Evolutionary conservation across 2,329 filamentous ascomycete species (phyloP).

Genomic region (Alternaria ventricosa): DNA sequence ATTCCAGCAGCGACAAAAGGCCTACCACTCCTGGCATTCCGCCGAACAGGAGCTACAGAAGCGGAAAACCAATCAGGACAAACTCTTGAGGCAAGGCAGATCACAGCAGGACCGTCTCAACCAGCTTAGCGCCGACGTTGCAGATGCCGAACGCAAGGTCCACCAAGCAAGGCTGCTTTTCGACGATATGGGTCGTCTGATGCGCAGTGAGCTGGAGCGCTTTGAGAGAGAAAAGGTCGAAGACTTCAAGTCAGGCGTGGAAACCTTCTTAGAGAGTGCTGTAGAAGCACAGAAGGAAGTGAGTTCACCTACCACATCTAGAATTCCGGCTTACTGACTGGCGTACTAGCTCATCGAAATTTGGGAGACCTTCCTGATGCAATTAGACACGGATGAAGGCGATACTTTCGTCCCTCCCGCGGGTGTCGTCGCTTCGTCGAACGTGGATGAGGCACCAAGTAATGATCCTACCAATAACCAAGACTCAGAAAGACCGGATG

Average conservation of each 20-base stretch:
- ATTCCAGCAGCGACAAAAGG: slow-evolving; percentile 91
- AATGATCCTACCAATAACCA: slow-evolving; percentile 17
- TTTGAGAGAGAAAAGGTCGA: slow-evolving; percentile 98
- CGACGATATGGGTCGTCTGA: slow-evolving; percentile 94
- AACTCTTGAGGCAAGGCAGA: slow-evolving; percentile 91
- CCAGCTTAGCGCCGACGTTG: slow-evolving; percentile 89
- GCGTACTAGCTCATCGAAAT: slow-evolving; percentile 73
- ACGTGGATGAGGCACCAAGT: slow-evolving; percentile 15
- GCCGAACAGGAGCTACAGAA: slow-evolving; percentile 92
- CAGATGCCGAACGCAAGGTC: slow-evolving; percentile 91
- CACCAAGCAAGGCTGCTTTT: slow-evolving; percentile 90
- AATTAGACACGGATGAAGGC: slow-evolving; percentile 89
- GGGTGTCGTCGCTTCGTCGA: slow-evolving; percentile 45
- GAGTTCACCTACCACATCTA: slow-evolving; percentile 40
- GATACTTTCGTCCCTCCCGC: slow-evolving; percentile 53
- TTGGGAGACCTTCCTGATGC: slow-evolving; percentile 98
- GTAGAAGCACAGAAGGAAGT: slow-evolving; percentile 99
- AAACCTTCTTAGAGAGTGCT: slow-evolving; percentile 95
- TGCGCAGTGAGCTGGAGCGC: slow-evolving; percentile 88
- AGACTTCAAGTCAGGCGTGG: slow-evolving; percentile 97
- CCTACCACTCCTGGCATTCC: slow-evolving; percentile 91
- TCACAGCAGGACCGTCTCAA: slow-evolving; percentile 95
- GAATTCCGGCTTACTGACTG: slow-evolving; percentile 16
- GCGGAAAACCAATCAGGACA: slow-evolving; percentile 87
- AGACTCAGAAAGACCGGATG: slow-evolving; percentile 5